Percentiles rank a stretch among this genome's conserved stretches.
Evolutionary conservation across 257 asterid genomes (phyloP).

Genomic region (Solanum sejunctum): DNA sequence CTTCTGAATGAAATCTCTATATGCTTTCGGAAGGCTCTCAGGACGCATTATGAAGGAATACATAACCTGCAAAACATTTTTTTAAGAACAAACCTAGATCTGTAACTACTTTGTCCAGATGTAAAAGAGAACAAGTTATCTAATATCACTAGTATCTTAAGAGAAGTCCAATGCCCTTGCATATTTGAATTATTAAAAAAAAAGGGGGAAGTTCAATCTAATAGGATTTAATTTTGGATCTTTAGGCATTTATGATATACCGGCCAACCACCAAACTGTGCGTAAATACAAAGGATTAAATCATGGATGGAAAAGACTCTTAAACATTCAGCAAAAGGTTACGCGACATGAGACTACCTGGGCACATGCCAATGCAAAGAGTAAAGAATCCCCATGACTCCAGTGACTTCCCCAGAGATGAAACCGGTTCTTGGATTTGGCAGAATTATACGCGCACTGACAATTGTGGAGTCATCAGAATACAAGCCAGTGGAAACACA

Average conservation of each 20-base stretch:
- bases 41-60: conserved; percentile 98
- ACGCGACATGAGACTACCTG: conserved; percentile 42
- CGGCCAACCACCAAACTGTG: background rate
- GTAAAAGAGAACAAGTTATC: background rate
- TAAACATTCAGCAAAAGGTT: background rate
- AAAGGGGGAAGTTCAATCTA: background rate
- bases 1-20: conserved; percentile 95
- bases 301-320: background rate
- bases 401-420: conserved; percentile 98
- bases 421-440: conserved; percentile 92
- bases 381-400: conserved; percentile 99
- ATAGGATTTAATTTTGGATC: background rate
- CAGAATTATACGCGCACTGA: conserved; percentile 96
- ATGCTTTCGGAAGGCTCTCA: conserved; percentile 94
- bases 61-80: conserved; percentile 55
- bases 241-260: background rate
- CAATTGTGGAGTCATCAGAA: conserved; percentile 9
- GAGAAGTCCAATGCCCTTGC: background rate
- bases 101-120: background rate
- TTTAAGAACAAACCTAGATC: background rate
- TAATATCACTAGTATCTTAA: background rate
- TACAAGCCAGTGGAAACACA: conserved; percentile 2
- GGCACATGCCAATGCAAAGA: conserved; percentile 86
- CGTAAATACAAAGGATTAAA: background rate
- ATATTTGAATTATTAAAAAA: background rate